phyloP scores from a whole-genome alignment of 2,329 filamentous ascomycete genomes.

The Phaeosphaeria sp. region DNA sequence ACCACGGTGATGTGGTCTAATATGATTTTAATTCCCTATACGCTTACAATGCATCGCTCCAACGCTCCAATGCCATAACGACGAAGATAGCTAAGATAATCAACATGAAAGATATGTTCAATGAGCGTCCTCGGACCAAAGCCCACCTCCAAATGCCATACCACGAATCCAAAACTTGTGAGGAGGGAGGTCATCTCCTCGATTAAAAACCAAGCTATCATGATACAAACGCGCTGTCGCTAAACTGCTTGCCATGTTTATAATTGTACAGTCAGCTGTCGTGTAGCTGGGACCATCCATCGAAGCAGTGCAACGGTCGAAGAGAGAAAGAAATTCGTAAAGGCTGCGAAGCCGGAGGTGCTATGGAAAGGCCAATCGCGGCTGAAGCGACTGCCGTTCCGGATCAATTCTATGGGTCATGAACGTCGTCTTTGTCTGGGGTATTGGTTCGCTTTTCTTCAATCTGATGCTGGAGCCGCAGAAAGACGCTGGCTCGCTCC shows the following conservation, averaged over 20 bases:
- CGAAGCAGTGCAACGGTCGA: background rate
- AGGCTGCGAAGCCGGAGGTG: conserved; percentile 27
- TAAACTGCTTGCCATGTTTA: background rate
- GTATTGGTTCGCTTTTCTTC: conserved; percentile 42
- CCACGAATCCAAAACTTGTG: background rate
- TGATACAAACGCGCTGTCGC: background rate
- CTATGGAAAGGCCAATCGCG: conserved; percentile 5
- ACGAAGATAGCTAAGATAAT: conserved; percentile 1
- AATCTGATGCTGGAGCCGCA: conserved; percentile 22
- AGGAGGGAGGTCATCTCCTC: background rate
- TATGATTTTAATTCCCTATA: background rate
- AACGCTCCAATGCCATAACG: background rate
- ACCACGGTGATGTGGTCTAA: background rate
- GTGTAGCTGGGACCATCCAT: background rate
- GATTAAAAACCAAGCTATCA: background rate
- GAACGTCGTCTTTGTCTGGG: conserved; percentile 43
- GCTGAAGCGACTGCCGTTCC: conserved; percentile 9
- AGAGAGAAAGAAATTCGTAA: conserved; percentile 30
- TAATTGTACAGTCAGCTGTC: background rate
- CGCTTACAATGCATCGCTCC: conserved; percentile 1
- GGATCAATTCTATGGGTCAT: conserved; percentile 44
- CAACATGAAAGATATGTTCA: background rate
- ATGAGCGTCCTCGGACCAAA: background rate
- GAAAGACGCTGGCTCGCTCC: conserved; percentile 14
- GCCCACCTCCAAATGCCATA: background rate